Conservation (phyloP, 1,284 basidiomycete genomes). For the Fomitopsis betulina region DNA sequence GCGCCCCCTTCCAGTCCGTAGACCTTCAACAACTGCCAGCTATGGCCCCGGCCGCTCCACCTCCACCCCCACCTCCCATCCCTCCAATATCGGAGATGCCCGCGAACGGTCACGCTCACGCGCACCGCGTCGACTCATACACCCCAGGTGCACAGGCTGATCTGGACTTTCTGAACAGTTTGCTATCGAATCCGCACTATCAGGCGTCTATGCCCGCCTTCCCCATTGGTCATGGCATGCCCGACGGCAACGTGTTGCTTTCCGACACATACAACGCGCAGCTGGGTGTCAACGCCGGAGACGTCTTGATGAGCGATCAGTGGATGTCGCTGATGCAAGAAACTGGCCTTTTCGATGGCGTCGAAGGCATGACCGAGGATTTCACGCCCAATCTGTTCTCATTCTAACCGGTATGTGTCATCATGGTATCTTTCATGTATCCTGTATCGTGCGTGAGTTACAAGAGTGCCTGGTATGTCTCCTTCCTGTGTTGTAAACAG, state of each 20-base stretch:
- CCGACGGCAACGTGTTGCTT: not conserved
- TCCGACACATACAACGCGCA: not conserved
- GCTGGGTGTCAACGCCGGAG: constrained; percentile 13
- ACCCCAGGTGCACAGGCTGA: not conserved
- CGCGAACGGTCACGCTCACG: not conserved
- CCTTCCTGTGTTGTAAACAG: not conserved
- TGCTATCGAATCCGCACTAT: constrained; percentile 4
- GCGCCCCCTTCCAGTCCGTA: constrained; percentile 24
- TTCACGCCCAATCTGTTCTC: constrained; percentile 6
- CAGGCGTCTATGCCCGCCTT: not conserved
- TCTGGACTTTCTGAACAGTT: constrained; percentile 8
- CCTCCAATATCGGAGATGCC: not conserved
- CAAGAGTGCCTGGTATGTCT: not conserved
- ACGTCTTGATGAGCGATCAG: constrained; percentile 23
- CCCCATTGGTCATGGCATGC: not conserved
- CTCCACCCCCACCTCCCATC: not conserved
- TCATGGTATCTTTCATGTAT: not conserved
- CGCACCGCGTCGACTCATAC: not conserved
- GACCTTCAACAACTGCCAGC: constrained; percentile 15
- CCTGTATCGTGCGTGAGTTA: not conserved
- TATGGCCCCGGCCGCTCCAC: not conserved
- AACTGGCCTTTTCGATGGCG: constrained; percentile 19
- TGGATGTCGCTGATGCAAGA: constrained; percentile 29
- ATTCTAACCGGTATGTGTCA: not conserved
- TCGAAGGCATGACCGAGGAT: not conserved